These are phyloP conservation scores for Hypocreales sp. DNA, from an alignment of 2,329 filamentous ascomycete species.

Conservation along the genomic window DNA sequence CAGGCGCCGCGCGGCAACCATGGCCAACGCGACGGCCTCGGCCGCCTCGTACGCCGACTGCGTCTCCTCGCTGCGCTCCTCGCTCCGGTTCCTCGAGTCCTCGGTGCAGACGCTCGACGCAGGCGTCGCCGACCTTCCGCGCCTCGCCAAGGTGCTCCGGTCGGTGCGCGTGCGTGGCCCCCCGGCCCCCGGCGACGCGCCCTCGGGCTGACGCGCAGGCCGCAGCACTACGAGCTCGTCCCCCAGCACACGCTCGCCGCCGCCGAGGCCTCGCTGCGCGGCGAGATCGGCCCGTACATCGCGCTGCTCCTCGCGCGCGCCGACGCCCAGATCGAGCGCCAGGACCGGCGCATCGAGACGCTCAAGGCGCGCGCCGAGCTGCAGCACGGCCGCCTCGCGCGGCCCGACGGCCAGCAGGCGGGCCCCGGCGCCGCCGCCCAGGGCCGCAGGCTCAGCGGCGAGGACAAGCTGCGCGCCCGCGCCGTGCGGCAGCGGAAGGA, in stretches of 20 bases:
- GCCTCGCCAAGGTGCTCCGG: conserved; percentile 39
- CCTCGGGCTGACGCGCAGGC: background rate
- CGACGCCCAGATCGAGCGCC: conserved; percentile 68
- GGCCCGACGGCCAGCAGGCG: conserved; percentile 9
- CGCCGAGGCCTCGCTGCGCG: conserved; percentile 71
- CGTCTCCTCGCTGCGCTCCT: conserved; percentile 42
- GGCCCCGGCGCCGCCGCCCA: conserved; percentile 4
- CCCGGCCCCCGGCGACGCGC: background rate
- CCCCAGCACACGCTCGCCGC: conserved; percentile 68
- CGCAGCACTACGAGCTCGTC: conserved; percentile 81
- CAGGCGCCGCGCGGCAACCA: no score
- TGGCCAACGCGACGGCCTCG: no score
- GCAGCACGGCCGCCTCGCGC: conserved; percentile 52
- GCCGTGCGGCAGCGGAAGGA: conserved; percentile 70
- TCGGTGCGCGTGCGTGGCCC: conserved; percentile 33
- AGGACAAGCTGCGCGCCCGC: conserved; percentile 33
- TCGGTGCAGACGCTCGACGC: conserved; percentile 40
- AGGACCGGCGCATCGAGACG: conserved; percentile 68
- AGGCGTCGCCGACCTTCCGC: conserved; percentile 42
- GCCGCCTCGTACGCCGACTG: conserved; percentile 43
- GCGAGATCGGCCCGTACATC: conserved; percentile 82
- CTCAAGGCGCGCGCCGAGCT: conserved; percentile 72
- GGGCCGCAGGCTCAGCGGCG: conserved; percentile 30
- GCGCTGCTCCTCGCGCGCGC: conserved; percentile 64
- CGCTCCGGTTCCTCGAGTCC: conserved; percentile 44